Evolutionary conservation across 768 basidiomycete species (phyloP).

Genomic region (Pleurotus giganteus): DNA sequence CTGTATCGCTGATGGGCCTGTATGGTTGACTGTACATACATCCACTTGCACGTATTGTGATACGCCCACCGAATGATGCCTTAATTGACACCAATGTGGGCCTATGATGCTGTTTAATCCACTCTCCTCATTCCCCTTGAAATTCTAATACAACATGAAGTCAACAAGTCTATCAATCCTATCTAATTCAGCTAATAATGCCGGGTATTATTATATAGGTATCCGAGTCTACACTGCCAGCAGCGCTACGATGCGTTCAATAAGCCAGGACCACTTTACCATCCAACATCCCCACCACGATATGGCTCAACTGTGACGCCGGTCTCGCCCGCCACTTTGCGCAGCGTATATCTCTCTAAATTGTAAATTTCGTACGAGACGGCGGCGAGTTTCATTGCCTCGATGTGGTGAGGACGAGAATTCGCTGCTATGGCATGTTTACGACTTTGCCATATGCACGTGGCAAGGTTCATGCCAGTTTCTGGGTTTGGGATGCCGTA

Average conservation of each 20-base stretch:
- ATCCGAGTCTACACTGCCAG: conserved; percentile 2
- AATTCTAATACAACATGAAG: too few relatives aligned
- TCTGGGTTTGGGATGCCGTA: conserved; percentile 78
- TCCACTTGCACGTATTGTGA: too few relatives aligned
- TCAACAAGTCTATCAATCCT: too few relatives aligned
- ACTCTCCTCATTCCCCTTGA: too few relatives aligned
- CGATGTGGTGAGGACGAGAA: conserved; percentile 74
- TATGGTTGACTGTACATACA: too few relatives aligned
- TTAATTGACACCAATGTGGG: too few relatives aligned
- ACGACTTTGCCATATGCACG: conserved; percentile 94
- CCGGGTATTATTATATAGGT: conserved; percentile 11
- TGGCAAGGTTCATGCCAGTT: conserved; percentile 87
- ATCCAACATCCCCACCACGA: conserved; percentile 64
- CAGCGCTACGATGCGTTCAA: neutral
- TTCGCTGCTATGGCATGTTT: conserved; percentile 81
- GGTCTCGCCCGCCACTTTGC: conserved; percentile 61
- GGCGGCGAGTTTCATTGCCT: conserved; percentile 80
- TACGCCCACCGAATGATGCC: too few relatives aligned
- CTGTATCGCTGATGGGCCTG: too few relatives aligned
- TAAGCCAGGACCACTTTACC: conserved; percentile 37
- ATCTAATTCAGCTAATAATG: neutral
- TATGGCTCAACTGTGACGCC: conserved; percentile 61
- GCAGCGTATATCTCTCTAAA: conserved; percentile 72
- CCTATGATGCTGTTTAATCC: too few relatives aligned
- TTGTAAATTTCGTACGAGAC: conserved; percentile 75